Base-by-base conservation (phyloP, 208 protist genomes). In the Leishmania tarentolae region DNA sequence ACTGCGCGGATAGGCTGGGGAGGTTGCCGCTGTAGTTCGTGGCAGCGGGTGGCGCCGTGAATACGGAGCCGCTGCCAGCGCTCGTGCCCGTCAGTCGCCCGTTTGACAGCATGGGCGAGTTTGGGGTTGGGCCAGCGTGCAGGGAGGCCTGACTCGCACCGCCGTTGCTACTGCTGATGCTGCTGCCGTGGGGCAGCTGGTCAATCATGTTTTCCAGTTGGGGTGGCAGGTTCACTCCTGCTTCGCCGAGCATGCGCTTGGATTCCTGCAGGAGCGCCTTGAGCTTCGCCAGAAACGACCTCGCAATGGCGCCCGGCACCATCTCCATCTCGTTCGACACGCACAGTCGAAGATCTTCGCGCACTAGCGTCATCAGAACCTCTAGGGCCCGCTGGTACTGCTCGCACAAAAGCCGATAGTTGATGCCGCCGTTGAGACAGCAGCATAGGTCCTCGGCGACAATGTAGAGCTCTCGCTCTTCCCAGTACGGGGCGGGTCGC, bases 401-500 rank as follows among this genome's bases (percentile, higher is more conserved):
- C 71, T 89, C 53, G 79, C 85, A 95, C 56, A 97, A 61, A 5
- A 75, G 8, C 7, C 94, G 90, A 83, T 97, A 97, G 85, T 96
- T 91, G 46, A 97, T 75, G 47, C 94, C 94, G 35, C 94, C 92
- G 80, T 95, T 97, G 11, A 97, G 86, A 70, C 86, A 89, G 71
- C 77, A 79, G 85, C 90, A 95, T 4, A 97, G 82, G 15, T 92
- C 89, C 70, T 94, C 90, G 9, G 91, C 88, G 3, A 83, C 83
- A 37, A 93, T 73, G 83, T 90, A 95, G 7, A 97, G 83, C 80
- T 96, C 92, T 1, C 90, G 76, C 78, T 95, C 92, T 59, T 88
- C 85, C 83, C 85, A 93, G 75, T 90, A 93, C 31, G 74, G 79
- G 52, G 78, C 59, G 4, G 83, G 65, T n/a, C 66, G 79, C 50